Evolutionary conservation across 2,329 filamentous ascomycete species (phyloP).

Genomic region (Diaporthe eres): DNA sequence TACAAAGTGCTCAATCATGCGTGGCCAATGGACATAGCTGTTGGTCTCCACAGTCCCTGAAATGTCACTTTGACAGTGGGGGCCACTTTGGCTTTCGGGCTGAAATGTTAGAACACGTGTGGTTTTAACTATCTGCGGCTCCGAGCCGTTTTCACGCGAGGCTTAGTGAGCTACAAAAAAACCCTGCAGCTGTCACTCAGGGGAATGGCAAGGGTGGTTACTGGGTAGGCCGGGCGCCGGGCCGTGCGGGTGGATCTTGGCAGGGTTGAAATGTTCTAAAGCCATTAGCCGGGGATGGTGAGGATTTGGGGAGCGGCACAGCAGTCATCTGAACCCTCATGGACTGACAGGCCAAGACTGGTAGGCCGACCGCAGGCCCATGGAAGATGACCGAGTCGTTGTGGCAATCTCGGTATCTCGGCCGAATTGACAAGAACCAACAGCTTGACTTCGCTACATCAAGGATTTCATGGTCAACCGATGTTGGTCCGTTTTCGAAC

Average conservation of each 20-base stretch:
- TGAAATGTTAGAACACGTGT: not conserved
- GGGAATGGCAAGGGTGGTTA: not conserved
- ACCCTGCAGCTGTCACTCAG: not conserved
- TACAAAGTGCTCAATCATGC: not conserved
- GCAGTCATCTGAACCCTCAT: constrained; percentile 13
- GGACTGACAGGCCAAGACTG: not conserved
- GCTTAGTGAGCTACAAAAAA: not conserved
- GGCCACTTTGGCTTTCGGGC: not conserved
- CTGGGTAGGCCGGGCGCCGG: constrained; percentile 3
- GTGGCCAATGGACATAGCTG: not conserved
- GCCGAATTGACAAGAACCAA: constrained; percentile 1
- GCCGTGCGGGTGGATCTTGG: constrained; percentile 7
- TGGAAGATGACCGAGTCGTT: not conserved
- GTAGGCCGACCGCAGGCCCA: not conserved
- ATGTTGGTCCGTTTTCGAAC: constrained; percentile 15
- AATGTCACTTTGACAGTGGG: not conserved
- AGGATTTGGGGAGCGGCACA: constrained; percentile 20
- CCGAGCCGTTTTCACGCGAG: not conserved
- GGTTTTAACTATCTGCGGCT: constrained; percentile 2
- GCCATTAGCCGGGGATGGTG: not conserved
- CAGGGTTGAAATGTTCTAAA: not conserved
- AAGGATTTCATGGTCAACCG: not conserved
- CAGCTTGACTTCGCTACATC: not conserved
- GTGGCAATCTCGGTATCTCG: constrained; percentile 11
- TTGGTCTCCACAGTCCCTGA: constrained; percentile 2